A percentile compares a stretch with the other conserved stretches of the same genome.
phyloP scores from a whole-genome alignment of 148 eudicot genomes.

The Limonium bicolor region DNA sequence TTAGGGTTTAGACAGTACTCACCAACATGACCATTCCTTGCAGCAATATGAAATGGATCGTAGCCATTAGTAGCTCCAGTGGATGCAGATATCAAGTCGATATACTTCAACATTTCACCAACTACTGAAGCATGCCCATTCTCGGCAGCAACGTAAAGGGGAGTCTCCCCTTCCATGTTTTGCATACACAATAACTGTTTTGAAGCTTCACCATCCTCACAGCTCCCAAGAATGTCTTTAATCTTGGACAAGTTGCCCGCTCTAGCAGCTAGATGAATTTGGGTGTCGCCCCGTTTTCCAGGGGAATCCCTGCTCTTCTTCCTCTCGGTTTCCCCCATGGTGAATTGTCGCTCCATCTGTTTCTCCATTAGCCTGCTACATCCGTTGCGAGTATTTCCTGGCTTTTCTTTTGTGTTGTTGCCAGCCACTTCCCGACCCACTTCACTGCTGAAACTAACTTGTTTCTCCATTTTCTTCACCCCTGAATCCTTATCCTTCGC shows the following conservation, averaged over 20 bases:
- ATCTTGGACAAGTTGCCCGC: constrained; percentile 61
- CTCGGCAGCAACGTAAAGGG: constrained; percentile 64
- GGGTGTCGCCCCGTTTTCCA: constrained; percentile 75
- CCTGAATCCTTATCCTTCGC: constrained; percentile 7
- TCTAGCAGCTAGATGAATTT: constrained; percentile 75
- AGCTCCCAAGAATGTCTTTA: constrained; percentile 48
- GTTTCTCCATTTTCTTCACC: constrained; percentile 13
- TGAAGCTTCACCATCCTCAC: constrained; percentile 25
- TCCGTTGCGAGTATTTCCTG: constrained; percentile 14
- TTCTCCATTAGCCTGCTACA: constrained; percentile 8
- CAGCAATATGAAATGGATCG: constrained; percentile 89
- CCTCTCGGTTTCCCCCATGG: constrained; percentile 51
- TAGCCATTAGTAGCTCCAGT: constrained; percentile 59
- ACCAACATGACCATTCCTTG: constrained; percentile 92
- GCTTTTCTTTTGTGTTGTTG: constrained; percentile 19
- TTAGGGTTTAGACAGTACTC: no score
- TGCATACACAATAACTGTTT: constrained; percentile 48
- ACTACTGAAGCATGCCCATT: constrained; percentile 65
- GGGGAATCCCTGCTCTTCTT: constrained; percentile 75
- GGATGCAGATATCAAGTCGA: constrained; percentile 65
- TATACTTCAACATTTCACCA: constrained; percentile 55
- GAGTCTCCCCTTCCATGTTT: constrained; percentile 84
- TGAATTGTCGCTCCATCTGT: constrained; percentile 62
- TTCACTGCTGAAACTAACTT: constrained; percentile 13
- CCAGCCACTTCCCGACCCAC: neutral